Base-by-base conservation (phyloP, 495 filamentous ascomycete species). In the Lasiosphaeria miniovina region DNA sequence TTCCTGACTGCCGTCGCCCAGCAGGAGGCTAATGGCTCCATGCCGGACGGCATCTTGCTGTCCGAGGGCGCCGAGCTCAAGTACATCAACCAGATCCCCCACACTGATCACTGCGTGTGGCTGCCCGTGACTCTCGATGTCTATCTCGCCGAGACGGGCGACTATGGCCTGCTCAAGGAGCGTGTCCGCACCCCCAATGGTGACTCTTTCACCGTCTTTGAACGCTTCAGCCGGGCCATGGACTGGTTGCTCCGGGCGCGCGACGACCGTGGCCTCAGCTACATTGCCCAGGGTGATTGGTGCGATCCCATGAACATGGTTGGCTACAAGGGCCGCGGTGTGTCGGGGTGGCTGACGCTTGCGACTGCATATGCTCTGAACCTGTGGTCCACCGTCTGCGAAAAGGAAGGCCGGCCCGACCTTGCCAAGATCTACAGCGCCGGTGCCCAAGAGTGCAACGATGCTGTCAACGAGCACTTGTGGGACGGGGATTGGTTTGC, bases 251-350 rank as follows among this genome's bases (percentile, higher is more conserved):
- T 82, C 11, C 59, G 67, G 10, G 68, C 75, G 3, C 79, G 81
- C 45, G 81, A 84, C 60, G 57, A 77, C 35, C 78, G 80, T 15
- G 81, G 81, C 7, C 72, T 84, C 38, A 82, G 79, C 68, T 84
- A 75, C 70, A 82, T 84, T 57, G 78, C 78, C 1, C 80, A 84
- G 60, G 81, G 81, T 46, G 81, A 84, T 60, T 84, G 81, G 81
- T 84, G 81, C 59, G 81, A 84, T 60, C 81, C 81, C 49, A 79
- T 84, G 75, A 84, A 84, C 66, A 84, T 84, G 81, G 81, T 82
- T 45, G 81, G 81, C 40, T 80, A 79, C 64, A 82, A 80, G 64
- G 80, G 80, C 49, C 74, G 73, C 41, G 81, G 81, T 24, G 81
- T 84, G 33, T 84, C 81, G 0, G 81, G 80, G 36, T 84, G 81